These are phyloP conservation scores for Echites panduratus DNA, from an alignment of 257 asterid genomes.

Conservation along the genomic window DNA sequence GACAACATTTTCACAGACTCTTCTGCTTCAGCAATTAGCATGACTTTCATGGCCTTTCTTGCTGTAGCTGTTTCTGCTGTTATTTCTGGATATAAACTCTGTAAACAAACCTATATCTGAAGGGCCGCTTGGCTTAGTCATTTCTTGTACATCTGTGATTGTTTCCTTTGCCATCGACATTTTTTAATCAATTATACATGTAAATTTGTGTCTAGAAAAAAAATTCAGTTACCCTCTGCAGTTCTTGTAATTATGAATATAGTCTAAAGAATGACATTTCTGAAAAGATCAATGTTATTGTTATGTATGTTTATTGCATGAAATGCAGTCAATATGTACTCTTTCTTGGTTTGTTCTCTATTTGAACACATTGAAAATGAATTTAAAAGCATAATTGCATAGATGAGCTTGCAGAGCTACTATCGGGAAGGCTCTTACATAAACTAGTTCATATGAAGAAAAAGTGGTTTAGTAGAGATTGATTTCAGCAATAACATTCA, in stretches of 20 bases:
- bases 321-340: neutral
- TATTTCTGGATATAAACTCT: conserved; percentile 80
- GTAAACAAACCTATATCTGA: conserved; percentile 67
- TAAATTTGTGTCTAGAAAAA: conserved; percentile 4
- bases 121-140: neutral
- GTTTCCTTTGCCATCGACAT: conserved; percentile 13
- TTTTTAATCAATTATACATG: conserved; percentile 6
- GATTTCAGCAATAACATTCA: neutral
- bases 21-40: conserved; percentile 72
- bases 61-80: conserved; percentile 61
- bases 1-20: conserved; percentile 91
- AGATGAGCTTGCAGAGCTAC: neutral
- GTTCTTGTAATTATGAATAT: conserved; percentile 7
- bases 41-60: conserved; percentile 82
- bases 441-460: neutral
- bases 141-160: conserved; percentile 20
- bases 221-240: neutral
- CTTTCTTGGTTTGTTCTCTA: neutral
- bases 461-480: neutral
- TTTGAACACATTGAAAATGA: neutral
- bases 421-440: neutral
- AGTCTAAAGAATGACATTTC: conserved; percentile 10
- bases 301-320: neutral
- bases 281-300: neutral
- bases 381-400: neutral